phyloP scores from a whole-genome alignment of 768 basidiomycete genomes.

The Termitomyces sp. region DNA sequence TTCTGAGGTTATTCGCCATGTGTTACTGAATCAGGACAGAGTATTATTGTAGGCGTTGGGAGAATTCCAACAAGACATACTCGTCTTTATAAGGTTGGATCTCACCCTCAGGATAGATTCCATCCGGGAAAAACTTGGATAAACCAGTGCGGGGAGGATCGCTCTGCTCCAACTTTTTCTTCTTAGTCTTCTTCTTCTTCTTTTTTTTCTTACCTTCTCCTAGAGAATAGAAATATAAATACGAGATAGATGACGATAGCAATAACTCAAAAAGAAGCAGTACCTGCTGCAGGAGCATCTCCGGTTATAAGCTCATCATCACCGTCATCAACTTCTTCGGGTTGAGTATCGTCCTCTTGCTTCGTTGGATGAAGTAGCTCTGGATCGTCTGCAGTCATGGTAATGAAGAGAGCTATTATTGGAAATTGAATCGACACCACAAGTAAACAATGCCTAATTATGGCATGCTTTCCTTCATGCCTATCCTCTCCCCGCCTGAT shows the following conservation, averaged over 20 bases:
- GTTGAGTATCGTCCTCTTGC: slow-evolving; percentile 1
- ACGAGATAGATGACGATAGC: slow-evolving; percentile 1
- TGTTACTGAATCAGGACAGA: slow-evolving; percentile 50
- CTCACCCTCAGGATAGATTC: slow-evolving; percentile 89
- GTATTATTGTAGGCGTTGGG: neutral
- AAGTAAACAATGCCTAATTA: slow-evolving; percentile 9
- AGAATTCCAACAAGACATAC: slow-evolving; percentile 40
- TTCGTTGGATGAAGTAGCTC: slow-evolving; percentile 6
- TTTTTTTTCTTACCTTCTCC: slow-evolving; percentile 76
- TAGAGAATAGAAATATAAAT: slow-evolving; percentile 5
- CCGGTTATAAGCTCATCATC: slow-evolving; percentile 16
- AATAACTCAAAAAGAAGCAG: neutral
- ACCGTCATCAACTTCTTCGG: slow-evolving; percentile 17
- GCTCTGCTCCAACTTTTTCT: slow-evolving; percentile 77
- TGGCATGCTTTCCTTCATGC: neutral
- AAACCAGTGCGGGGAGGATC: slow-evolving; percentile 89
- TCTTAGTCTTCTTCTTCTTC: slow-evolving; percentile 91
- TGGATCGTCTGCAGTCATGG: slow-evolving; percentile 9
- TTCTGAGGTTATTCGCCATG: slow-evolving; percentile 84
- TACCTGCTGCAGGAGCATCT: slow-evolving; percentile 14
- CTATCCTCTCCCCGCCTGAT: slow-evolving; percentile 13
- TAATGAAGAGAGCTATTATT: neutral
- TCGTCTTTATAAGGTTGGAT: slow-evolving; percentile 88
- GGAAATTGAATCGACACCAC: neutral
- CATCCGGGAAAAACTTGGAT: slow-evolving; percentile 81